Evolutionary conservation across 805 yeast species (phyloP).

Genomic region (Cyberlindnera nakhonratchasimensis): DNA sequence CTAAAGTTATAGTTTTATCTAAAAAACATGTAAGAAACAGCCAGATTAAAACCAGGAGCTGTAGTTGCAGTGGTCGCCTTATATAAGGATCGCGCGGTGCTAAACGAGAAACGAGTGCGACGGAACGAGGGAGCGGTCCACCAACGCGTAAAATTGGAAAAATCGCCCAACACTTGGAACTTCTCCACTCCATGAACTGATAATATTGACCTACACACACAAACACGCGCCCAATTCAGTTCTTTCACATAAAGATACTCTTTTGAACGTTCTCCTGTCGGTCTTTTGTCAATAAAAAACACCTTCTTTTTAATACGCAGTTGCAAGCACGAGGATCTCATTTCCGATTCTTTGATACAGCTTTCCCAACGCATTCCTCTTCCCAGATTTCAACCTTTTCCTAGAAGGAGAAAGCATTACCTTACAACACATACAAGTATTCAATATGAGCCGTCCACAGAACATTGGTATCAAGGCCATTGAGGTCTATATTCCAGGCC

Average conservation of each 20-base stretch:
- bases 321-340: too few species aligned
- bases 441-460: conserved; percentile 44
- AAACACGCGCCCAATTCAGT: too few species aligned
- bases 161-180: conserved; percentile 10
- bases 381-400: background rate
- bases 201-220: too few species aligned
- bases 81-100: background rate
- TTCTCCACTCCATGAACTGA: background rate
- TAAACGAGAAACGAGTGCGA: conserved; percentile 5
- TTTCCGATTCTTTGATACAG: too few species aligned
- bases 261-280: too few species aligned
- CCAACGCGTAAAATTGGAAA: conserved; percentile 6
- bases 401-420: background rate
- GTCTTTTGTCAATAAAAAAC: too few species aligned
- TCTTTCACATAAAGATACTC: too few species aligned
- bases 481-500: conserved; percentile 85
- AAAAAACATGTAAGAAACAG: too few species aligned
- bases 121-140: background rate
- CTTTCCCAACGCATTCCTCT: too few species aligned
- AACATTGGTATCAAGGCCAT: conserved; percentile 97
- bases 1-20: too few species aligned
- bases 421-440: background rate
- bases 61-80: background rate
- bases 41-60: background rate
- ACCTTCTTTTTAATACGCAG: too few species aligned